Conservation (phyloP, 495 filamentous ascomycete species). For the Penicillium bovifimosum region DNA sequence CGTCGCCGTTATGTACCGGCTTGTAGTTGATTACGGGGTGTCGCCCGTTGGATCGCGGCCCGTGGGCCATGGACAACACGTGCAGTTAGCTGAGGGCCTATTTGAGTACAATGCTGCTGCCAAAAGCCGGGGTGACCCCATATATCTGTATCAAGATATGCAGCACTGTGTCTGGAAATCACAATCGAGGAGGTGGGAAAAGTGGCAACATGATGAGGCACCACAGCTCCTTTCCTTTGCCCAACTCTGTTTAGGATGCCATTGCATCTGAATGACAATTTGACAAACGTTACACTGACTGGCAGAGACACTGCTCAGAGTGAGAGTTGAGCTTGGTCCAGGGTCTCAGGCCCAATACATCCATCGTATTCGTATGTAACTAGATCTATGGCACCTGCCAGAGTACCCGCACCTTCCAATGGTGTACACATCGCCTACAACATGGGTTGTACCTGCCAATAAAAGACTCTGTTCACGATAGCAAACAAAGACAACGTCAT, state of each 20-base stretch:
- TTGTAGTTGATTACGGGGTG: no score
- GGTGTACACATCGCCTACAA: neutral
- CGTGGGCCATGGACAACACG: no score
- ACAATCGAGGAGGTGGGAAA: no score
- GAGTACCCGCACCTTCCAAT: no score
- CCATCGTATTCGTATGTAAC: no score
- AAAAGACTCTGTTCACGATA: neutral
- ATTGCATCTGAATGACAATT: neutral
- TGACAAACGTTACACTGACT: neutral
- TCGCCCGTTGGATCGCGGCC: no score
- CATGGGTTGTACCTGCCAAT: neutral
- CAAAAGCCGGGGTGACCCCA: no score
- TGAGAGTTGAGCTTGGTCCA: neutral
- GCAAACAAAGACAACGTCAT: constrained; percentile 1
- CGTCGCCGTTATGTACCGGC: no score
- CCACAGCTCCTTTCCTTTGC: neutral
- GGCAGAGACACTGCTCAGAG: neutral
- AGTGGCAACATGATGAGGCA: neutral
- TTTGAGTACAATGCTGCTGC: no score
- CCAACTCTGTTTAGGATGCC: neutral
- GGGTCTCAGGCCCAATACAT: neutral
- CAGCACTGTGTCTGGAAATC: no score
- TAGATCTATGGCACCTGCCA: neutral
- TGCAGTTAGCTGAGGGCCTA: no score
- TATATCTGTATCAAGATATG: no score